Evolutionary conservation across 371 early-diverging fungal species (phyloP).

Genomic region (Mucor piriformis): DNA sequence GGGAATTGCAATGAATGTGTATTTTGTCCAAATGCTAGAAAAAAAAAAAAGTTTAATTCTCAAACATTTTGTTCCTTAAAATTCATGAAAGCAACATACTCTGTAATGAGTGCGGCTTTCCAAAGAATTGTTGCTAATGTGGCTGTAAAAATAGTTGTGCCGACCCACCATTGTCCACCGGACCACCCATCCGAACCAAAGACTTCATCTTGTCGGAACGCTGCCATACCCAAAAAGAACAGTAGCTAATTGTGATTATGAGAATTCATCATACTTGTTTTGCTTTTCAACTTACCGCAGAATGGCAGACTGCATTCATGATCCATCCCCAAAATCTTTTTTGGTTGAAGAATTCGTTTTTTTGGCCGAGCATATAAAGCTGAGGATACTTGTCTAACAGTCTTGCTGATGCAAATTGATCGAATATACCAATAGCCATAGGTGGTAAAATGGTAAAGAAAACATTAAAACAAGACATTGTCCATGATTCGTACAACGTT

Average conservation of each 20-base stretch:
- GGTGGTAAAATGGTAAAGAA: conserved; percentile 89
- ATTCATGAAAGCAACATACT: conserved; percentile 46
- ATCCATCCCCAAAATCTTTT: conserved; percentile 94
- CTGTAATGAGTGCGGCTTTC: conserved; percentile 78
- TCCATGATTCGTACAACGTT: conserved; percentile 93
- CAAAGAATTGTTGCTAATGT: conserved; percentile 75
- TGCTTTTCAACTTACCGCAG: conserved; percentile 42
- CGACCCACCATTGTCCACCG: conserved; percentile 74
- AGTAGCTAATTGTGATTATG: conserved; percentile 16
- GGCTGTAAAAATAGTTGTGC: conserved; percentile 72
- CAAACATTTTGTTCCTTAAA: background rate
- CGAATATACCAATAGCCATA: conserved; percentile 89
- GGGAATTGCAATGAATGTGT: conserved; percentile 73
- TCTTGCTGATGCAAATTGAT: conserved; percentile 88
- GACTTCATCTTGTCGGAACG: conserved; percentile 25
- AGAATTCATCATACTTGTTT: background rate
- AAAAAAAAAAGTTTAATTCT: background rate
- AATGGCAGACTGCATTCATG: conserved; percentile 91
- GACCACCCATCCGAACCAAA: conserved; percentile 49
- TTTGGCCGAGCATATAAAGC: conserved; percentile 92
- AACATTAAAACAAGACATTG: conserved; percentile 87
- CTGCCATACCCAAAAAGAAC: conserved; percentile 32
- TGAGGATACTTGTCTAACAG: conserved; percentile 95
- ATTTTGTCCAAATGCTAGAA: conserved; percentile 74
- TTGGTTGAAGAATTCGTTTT: conserved; percentile 89